Base-by-base conservation (phyloP, 306 rosid genomes). In the Geum urbanum region DNA sequence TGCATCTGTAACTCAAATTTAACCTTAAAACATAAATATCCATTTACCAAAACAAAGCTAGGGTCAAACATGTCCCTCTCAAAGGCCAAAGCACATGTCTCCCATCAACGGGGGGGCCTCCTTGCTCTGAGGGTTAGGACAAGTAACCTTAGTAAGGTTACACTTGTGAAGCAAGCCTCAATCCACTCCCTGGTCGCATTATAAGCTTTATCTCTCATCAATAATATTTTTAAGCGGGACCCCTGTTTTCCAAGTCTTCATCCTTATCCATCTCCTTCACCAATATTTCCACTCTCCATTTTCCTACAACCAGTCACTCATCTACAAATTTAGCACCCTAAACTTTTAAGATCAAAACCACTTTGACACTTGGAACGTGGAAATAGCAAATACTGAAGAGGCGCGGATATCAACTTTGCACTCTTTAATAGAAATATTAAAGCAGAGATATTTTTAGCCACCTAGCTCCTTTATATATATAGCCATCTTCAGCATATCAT, bases 211-310 rank as follows among this genome's bases (percentile, higher is more conserved):
- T n/a, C n/a, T n/a, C n/a, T n/a, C n/a, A n/a, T n/a, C n/a, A n/a
- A n/a, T n/a, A n/a, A n/a, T n/a, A n/a, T n/a, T n/a, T n/a, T n/a
- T n/a, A n/a, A n/a, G 72, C 4, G 82, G 84, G 79, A 3, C 86
- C 89, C 44, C 58, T 41, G 0, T 63, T 70, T 27, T 75, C 86
- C 69, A 44, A 67, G 81, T 84, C 82, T 72, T 80, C 82, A 60
- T 81, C 75, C 86, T 87, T 84, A 87, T 87, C 89, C 89, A 69
- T 22, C 44, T 32, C 57, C 18, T 12, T 7, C 15, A 54, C 35
- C 71, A n/a, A n/a, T 19, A 5, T 22, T 16, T 47, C 57, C 78
- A 76, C 70, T 13, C 69, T 19, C 40, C 68, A 0, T 66, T 73
- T 80, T 54, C 19, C 74, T 68, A 71, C 20, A 5, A 7, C 52